Conservation (phyloP, 78 protist species). For the Reticulomyxa filosa region DNA sequence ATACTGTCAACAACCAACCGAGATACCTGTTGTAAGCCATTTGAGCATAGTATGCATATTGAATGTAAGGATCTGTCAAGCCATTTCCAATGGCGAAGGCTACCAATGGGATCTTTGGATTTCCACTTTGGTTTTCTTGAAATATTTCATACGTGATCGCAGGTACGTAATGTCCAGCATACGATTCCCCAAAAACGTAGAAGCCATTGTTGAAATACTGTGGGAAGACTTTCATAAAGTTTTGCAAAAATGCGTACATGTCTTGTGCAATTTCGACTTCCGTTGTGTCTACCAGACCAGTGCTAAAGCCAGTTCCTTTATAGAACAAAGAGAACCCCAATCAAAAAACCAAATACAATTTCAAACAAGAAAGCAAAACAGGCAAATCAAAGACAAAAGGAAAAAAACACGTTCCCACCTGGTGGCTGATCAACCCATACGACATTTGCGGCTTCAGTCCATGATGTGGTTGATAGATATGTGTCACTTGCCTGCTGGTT, state of each 20-base stretch:
- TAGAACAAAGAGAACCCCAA: too few species aligned
- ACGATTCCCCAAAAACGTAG: neutral
- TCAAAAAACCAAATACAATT: neutral
- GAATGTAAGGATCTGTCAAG: neutral
- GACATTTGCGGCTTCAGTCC: slow-evolving; percentile 27
- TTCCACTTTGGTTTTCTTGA: neutral
- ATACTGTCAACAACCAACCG: too few species aligned
- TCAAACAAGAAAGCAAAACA: neutral
- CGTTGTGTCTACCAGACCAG: too few species aligned
- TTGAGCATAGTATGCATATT: neutral
- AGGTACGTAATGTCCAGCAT: neutral
- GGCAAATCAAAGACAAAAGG: neutral
- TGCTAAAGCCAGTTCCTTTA: too few species aligned
- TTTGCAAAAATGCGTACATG: slow-evolving; percentile 23
- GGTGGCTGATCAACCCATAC: slow-evolving; percentile 32
- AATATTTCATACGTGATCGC: neutral
- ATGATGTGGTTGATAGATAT: slow-evolving; percentile 12
- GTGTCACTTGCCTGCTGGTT: neutral
- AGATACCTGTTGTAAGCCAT: neutral
- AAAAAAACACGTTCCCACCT: slow-evolving; percentile 28
- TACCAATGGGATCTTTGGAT: neutral
- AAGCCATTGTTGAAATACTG: neutral
- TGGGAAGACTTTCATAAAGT: neutral
- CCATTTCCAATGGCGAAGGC: neutral
- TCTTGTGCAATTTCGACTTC: neutral